These are phyloP conservation scores for Pyricularia sp. DNA, from an alignment of 2,329 filamentous ascomycete species.

Conservation along the genomic window DNA sequence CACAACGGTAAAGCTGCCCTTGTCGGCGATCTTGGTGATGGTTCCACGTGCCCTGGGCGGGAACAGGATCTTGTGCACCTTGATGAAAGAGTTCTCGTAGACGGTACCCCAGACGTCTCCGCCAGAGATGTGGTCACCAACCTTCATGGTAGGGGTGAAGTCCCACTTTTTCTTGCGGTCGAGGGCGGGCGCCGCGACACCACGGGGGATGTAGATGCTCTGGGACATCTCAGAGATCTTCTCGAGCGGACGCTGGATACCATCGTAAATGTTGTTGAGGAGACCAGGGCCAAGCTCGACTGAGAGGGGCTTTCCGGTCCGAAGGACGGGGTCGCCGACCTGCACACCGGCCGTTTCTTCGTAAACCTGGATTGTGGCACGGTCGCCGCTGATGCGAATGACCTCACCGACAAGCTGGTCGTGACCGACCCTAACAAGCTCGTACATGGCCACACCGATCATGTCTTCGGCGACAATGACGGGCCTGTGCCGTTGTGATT, in stretches of 20 bases:
- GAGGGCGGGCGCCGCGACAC: slow-evolving; percentile 78
- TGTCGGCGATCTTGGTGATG: slow-evolving; percentile 81
- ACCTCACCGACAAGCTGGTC: slow-evolving; percentile 92
- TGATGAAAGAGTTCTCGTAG: slow-evolving; percentile 91
- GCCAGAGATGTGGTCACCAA: slow-evolving; percentile 92
- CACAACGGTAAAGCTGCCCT: slow-evolving; percentile 88
- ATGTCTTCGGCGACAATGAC: slow-evolving; percentile 97
- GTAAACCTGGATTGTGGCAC: slow-evolving; percentile 97
- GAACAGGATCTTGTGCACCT: slow-evolving; percentile 86
- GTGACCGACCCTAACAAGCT: slow-evolving; percentile 89
- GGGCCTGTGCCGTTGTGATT: slow-evolving; percentile 41
- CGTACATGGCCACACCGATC: slow-evolving; percentile 99
- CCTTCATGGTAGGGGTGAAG: slow-evolving; percentile 84
- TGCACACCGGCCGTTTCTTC: slow-evolving; percentile 98
- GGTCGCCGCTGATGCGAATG: slow-evolving; percentile 93
- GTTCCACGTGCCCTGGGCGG: slow-evolving; percentile 84
- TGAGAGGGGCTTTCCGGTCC: slow-evolving; percentile 91
- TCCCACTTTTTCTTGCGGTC: slow-evolving; percentile 94
- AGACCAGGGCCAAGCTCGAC: slow-evolving; percentile 95
- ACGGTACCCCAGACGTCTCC: slow-evolving; percentile 94
- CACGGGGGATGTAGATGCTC: slow-evolving; percentile 96
- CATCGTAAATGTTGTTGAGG: slow-evolving; percentile 99
- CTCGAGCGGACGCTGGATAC: slow-evolving; percentile 91
- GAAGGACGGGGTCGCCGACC: slow-evolving; percentile 83
- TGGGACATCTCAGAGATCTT: slow-evolving; percentile 68